phyloP scores from a whole-genome alignment of 2,329 filamentous ascomycete genomes.

The Alternaria sp. region DNA sequence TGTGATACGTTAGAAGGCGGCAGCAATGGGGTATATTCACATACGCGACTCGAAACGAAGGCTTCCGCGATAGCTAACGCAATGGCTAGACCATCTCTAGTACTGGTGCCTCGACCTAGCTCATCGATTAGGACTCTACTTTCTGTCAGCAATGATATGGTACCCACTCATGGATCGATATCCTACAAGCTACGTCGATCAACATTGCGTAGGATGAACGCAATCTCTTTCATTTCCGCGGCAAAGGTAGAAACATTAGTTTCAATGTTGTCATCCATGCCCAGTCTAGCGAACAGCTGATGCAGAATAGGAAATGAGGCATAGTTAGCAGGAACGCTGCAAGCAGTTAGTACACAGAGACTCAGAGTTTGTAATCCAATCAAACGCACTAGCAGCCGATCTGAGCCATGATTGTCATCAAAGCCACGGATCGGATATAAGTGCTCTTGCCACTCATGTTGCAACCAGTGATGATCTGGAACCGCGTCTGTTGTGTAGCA shows the following conservation, averaged over 20 bases:
- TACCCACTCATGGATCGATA: not conserved
- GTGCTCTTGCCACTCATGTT: conserved; percentile 98
- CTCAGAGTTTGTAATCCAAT: not conserved
- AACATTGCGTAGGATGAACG: conserved; percentile 87
- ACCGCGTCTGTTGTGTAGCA: conserved; percentile 77
- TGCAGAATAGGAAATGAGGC: conserved; percentile 81
- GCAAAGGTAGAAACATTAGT: conserved; percentile 93
- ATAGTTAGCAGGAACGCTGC: conserved; percentile 76
- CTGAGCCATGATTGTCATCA: conserved; percentile 92
- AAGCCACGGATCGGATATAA: conserved; percentile 83
- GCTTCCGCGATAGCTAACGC: conserved; percentile 90
- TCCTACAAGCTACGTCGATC: conserved; percentile 69
- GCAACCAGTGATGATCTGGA: conserved; percentile 92
- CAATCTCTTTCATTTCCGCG: conserved; percentile 93
- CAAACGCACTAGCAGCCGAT: conserved; percentile 73
- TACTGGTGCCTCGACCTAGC: conserved; percentile 88
- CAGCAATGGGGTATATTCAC: not conserved
- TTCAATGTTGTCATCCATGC: conserved; percentile 85
- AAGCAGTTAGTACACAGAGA: conserved; percentile 7
- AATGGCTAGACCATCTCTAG: conserved; percentile 85
- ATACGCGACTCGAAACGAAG: conserved; percentile 70
- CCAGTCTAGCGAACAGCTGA: conserved; percentile 86
- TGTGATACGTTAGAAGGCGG: not conserved
- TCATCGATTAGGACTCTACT: conserved; percentile 80
- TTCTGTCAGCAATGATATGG: not conserved